Evolutionary conservation across 257 asterid species (phyloP).

Genomic region (Nicotiana knightiana): DNA sequence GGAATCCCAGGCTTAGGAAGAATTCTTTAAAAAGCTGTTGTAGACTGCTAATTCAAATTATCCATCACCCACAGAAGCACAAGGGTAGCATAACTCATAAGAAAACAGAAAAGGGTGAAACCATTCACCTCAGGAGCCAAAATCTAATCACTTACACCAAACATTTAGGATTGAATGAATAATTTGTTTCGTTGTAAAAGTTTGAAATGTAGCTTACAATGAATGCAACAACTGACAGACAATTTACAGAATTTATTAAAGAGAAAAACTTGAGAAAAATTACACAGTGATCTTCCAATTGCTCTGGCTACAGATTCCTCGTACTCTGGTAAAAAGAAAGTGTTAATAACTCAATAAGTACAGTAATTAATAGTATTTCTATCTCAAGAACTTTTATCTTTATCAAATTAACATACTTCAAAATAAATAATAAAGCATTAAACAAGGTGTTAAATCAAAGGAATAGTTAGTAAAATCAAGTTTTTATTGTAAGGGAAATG

Average conservation of each 20-base stretch:
- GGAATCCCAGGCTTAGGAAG: too few species aligned
- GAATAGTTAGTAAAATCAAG: not conserved
- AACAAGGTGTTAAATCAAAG: too few species aligned
- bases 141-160: too few species aligned
- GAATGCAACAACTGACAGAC: not conserved
- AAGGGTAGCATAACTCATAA: not conserved
- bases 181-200: too few species aligned
- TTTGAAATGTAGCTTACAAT: not conserved
- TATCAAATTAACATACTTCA: too few species aligned
- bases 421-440: too few species aligned
- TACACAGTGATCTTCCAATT: not conserved
- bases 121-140: not conserved
- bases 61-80: too few species aligned
- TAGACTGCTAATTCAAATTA: too few species aligned
- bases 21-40: too few species aligned
- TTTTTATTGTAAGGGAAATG: not conserved
- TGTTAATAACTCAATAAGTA: too few species aligned
- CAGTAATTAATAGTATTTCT: too few species aligned
- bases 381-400: too few species aligned
- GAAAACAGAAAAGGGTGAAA: not conserved
- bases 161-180: not conserved
- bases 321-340: not conserved
- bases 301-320: not conserved
- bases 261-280: not conserved
- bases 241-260: not conserved